Base-by-base conservation (phyloP, 768 basidiomycete genomes). In the Coprinopsis marcescibilis region DNA sequence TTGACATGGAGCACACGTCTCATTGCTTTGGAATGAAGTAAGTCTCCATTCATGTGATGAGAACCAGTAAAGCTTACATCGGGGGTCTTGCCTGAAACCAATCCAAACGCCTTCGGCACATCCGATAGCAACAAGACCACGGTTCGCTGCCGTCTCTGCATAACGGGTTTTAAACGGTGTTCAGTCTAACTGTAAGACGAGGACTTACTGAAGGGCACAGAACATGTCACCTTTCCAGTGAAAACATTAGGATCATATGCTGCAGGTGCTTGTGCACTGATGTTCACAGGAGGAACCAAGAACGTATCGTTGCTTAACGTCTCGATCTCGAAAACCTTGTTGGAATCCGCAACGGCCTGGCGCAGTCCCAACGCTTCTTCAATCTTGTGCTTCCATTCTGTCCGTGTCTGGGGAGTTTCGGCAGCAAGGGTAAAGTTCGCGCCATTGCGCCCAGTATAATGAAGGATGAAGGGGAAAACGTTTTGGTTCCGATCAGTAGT, bases 101-200 rank as follows among this genome's bases (percentile, higher is more conserved):
- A 96, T 93, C 88, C 90, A 96, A 17, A 96, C 88, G 24, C 93
- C 93, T 58, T 94, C 89, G 3, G 86, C 82, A 61, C 91, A 93
- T 17, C 92, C 93, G 49, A 94, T 81, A 1, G 92, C 89, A 15
- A 95, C 85, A 21, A 96, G 73, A 2, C 79, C 77, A 36, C 89
- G 78, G 10, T 85, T 83, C 60, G 94, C 90, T 1, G 81, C 72
- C 2, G 89, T 92, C 51, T 78, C 89, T 91, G 83, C 17, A 78
- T 76, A 6, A 4, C 8, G 78, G 79, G 56, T 78, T 78, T 11
- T 15, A 21, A 23, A 55, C 8, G 15, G 26, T 12, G 25, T 36
- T 52, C 11, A 48, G n/a, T 8, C 32, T 7, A 21, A 45, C 29
- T 17, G 10, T 27, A 43, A 14, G 29, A 25, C 23, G 12, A 21